Evolutionary conservation across 495 filamentous ascomycete genomes (phyloP), one percentile per base, ranked within the genome.

Genomic region (Lentithecium fluviatile): DNA sequence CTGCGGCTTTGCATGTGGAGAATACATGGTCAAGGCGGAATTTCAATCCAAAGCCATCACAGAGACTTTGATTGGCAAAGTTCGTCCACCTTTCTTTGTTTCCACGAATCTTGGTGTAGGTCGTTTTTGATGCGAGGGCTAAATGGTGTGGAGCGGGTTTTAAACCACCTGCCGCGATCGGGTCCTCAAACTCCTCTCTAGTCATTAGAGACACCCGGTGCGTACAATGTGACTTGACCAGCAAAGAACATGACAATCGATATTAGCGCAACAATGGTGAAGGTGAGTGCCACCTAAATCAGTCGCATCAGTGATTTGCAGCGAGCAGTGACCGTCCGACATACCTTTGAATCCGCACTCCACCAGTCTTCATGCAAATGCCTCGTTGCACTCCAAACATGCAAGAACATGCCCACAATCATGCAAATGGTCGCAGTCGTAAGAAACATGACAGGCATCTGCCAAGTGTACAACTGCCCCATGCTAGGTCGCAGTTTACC

Each of bases 321-420:
- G 13, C 2, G 8, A 13, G 19, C 15, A 7, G 6, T 23, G 23
- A 23, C 19, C 19, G 11, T 12, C 20, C 12, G 15, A 40, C 34
- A 6, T 25, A 65, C 45, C 43, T 61, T 65, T 4, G 49, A 17
- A 34, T 65, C 48, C n/a, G 45, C 34, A 56, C 53, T 42, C 62
- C 56, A 61, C 56, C 56, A 61, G 40, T 24, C 11, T 38, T 45
- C 43, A 7, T 56, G 12, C 24, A 47, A 8, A 5, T 53, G 26
- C 24, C 20, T 37, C 36, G 64, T 63, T 24, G 65, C 56, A 40
- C 37, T 56, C 70, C 68, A 72, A 13, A 67, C 61, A 56, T 67
- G 60, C 29, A 69, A 15, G 58, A 66, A 69, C 66, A 70, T 70
- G 1, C 70, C 66, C 20, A 67, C 46, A 25, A 70, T 45, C 70